These are phyloP conservation scores for Podospora anserina DNA, from an alignment of 495 filamentous ascomycete species.

Conservation along the genomic window DNA sequence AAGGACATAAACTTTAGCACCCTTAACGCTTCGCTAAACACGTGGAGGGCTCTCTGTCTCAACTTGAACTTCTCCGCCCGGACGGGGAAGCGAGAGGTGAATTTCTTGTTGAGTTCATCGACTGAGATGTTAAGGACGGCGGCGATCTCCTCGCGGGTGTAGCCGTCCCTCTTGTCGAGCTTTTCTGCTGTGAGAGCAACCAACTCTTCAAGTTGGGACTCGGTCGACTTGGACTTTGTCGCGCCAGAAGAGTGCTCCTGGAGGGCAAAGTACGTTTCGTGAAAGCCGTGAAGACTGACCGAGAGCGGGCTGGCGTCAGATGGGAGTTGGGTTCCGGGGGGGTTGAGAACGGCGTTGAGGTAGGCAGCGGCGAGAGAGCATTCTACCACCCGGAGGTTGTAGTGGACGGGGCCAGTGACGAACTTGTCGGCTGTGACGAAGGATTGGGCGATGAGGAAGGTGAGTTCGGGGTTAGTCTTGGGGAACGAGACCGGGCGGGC, in stretches of 20 bases:
- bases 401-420: slow-evolving; percentile 85
- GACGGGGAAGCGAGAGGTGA: slow-evolving; percentile 81
- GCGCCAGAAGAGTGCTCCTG: slow-evolving; percentile 40
- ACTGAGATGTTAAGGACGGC: slow-evolving; percentile 64
- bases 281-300: slow-evolving; percentile 79
- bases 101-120: slow-evolving; percentile 65
- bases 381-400: slow-evolving; percentile 96
- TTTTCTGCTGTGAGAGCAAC: slow-evolving; percentile 60
- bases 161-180: slow-evolving; percentile 72
- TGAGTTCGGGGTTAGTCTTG: slow-evolving; percentile 72
- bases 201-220: slow-evolving; percentile 61
- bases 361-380: slow-evolving; percentile 82
- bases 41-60: slow-evolving; percentile 80
- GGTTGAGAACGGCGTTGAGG: slow-evolving; percentile 49
- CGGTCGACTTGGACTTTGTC: slow-evolving; percentile 30
- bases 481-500: slow-evolving; percentile 82
- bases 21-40: slow-evolving; percentile 82
- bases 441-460: slow-evolving; percentile 90
- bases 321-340: slow-evolving; percentile 63
- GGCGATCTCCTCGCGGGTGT: slow-evolving; percentile 86
- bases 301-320: slow-evolving; percentile 80
- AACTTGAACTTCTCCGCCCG: slow-evolving; percentile 86
- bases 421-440: slow-evolving; percentile 94
- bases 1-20: slow-evolving; percentile 78
- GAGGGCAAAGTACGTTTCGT: slow-evolving; percentile 71